A percentile compares a stretch with the other conserved stretches of the same genome.
Conservation (phyloP, 441 rosid genomes). For the Croton laevigatus region DNA sequence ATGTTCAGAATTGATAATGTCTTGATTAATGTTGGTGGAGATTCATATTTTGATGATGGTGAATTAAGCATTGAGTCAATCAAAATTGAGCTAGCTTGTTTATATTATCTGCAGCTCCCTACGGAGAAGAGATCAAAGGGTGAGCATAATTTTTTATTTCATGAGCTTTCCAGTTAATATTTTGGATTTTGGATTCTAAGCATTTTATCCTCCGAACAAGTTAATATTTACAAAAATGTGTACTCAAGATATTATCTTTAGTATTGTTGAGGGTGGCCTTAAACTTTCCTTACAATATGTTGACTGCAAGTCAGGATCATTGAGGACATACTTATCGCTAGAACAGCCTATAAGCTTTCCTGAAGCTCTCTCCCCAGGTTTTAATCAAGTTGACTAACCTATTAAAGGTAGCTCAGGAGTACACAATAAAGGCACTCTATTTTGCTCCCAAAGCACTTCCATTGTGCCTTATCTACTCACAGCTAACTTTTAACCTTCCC, state of each 20-base stretch:
- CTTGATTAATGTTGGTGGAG: conserved; percentile 42
- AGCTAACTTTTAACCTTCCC: too few relatives aligned
- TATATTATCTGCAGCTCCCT: conserved; percentile 78
- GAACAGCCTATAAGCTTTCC: too few relatives aligned
- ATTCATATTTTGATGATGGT: conserved; percentile 34
- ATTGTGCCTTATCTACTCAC: too few relatives aligned
- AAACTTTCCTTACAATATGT: background rate
- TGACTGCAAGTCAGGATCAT: conserved; percentile 2
- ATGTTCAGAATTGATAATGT: conserved; percentile 57
- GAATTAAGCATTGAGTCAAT: conserved; percentile 46
- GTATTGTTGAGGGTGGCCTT: background rate
- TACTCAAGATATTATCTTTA: background rate
- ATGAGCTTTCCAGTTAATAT: conserved; percentile 3
- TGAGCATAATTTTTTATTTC: conserved; percentile 27
- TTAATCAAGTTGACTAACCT: too few relatives aligned
- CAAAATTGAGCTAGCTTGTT: conserved; percentile 82
- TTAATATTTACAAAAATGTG: background rate
- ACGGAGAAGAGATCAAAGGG: conserved; percentile 75
- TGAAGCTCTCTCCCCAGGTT: too few relatives aligned
- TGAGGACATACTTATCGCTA: background rate
- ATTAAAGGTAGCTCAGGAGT: too few relatives aligned
- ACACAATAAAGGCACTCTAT: too few relatives aligned
- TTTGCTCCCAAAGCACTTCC: too few relatives aligned
- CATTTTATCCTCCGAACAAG: too few relatives aligned
- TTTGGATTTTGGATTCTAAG: too few relatives aligned